Conservation (phyloP, 768 basidiomycete genomes). For the Mycena chlorophos region DNA sequence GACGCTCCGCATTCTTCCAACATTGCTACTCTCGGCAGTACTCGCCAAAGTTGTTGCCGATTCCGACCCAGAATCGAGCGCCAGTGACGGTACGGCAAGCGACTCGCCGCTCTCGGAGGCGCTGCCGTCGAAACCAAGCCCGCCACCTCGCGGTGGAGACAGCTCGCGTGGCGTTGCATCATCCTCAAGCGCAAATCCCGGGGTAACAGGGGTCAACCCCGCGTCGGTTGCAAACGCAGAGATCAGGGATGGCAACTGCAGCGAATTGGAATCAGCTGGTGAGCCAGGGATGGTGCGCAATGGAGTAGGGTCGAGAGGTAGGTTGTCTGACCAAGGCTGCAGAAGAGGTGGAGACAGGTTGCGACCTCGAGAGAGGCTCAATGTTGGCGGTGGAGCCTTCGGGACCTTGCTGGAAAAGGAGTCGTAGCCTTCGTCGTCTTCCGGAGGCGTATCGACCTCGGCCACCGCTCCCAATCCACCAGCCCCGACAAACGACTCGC, state of each 20-base stretch:
- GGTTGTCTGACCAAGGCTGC: conserved; percentile 16
- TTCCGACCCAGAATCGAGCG: not conserved
- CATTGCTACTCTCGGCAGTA: not conserved
- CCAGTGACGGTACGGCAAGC: not conserved
- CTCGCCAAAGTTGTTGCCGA: not conserved
- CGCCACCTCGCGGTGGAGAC: not conserved
- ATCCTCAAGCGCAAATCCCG: not conserved
- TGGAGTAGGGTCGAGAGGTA: conserved; percentile 4
- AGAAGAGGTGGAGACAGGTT: conserved; percentile 13
- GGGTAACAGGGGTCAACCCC: conserved; percentile 11
- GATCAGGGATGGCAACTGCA: conserved; percentile 9
- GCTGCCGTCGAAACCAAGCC: not conserved
- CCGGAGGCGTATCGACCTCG: conserved; percentile 13
- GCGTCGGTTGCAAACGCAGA: conserved; percentile 14
- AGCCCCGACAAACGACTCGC: too few relatives aligned
- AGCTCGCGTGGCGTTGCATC: not conserved
- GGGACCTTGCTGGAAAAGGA: not conserved
- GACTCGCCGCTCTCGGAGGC: not conserved
- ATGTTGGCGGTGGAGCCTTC: conserved; percentile 17
- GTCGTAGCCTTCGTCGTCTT: not conserved
- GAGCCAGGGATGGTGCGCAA: conserved; percentile 14
- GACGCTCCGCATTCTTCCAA: not conserved
- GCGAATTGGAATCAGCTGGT: not conserved
- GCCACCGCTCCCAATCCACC: conserved; percentile 13
- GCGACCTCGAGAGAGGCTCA: conserved; percentile 8